Conservation (phyloP, 2,329 filamentous ascomycete genomes). For the Nannizziopsis barbatae region DNA sequence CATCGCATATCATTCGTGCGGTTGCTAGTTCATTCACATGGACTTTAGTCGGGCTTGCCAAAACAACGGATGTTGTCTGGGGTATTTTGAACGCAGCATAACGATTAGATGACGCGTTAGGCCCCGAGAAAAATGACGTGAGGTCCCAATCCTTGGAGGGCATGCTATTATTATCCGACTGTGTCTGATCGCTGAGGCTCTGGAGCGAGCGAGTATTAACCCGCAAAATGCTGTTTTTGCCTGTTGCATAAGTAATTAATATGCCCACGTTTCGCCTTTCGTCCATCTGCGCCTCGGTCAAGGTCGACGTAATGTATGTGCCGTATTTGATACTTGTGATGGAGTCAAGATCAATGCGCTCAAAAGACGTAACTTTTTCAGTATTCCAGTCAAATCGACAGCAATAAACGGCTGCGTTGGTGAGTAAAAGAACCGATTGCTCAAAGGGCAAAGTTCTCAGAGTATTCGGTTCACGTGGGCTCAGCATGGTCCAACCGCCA, state of each 20-base stretch:
- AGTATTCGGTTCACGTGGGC: constrained; percentile 60
- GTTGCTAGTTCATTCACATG: constrained; percentile 42
- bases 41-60: constrained; percentile 15
- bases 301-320: constrained; percentile 79
- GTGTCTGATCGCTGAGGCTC: constrained; percentile 43
- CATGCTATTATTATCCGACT: background rate
- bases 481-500: constrained; percentile 79
- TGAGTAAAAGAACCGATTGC: constrained; percentile 78
- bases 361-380: constrained; percentile 88
- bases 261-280: constrained; percentile 74
- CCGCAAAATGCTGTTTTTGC: constrained; percentile 58
- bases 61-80: constrained; percentile 23
- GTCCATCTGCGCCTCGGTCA: constrained; percentile 66
- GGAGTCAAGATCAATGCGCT: constrained; percentile 67
- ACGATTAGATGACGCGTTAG: constrained; percentile 23
- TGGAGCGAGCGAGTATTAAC: constrained; percentile 74
- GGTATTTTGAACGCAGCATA: constrained; percentile 37
- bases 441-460: constrained; percentile 64
- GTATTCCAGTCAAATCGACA: constrained; percentile 91
- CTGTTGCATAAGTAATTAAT: constrained; percentile 63
- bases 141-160: constrained; percentile 29
- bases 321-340: constrained; percentile 64
- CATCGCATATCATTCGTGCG: constrained; percentile 56
- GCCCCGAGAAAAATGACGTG: constrained; percentile 31
- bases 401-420: constrained; percentile 72